These are phyloP conservation scores for Sphaerobolus stellatus DNA, from an alignment of 1,284 basidiomycete genomes.

Conservation along the genomic window DNA sequence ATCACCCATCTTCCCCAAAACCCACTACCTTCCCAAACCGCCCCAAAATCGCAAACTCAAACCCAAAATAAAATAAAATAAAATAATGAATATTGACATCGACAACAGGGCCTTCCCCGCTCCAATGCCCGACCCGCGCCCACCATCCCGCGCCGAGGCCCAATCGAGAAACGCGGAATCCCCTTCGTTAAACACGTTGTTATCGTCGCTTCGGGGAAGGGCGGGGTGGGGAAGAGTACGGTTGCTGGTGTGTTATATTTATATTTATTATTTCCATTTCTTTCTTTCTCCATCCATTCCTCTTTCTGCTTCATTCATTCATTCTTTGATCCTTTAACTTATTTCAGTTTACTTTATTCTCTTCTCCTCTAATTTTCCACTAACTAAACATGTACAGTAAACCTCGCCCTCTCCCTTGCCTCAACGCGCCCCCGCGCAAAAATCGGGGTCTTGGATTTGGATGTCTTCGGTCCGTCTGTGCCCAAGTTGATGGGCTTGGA, in stretches of 20 bases:
- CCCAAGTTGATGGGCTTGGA: conserved; percentile 94
- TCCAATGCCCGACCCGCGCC: background rate
- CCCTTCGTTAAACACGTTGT: conserved; percentile 73
- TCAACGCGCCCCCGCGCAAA: conserved; percentile 47
- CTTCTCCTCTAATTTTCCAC: too few relatives aligned
- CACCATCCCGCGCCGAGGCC: conserved; percentile 16
- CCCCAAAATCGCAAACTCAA: background rate
- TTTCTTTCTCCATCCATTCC: too few relatives aligned
- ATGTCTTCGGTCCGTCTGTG: conserved; percentile 95
- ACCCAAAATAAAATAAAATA: background rate
- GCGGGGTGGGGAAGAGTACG: conserved; percentile 96
- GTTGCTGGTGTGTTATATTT: conserved; percentile 65
- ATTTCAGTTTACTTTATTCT: too few relatives aligned
- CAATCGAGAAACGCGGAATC: conserved; percentile 50
- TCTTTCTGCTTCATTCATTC: too few relatives aligned
- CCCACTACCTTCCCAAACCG: too few relatives aligned
- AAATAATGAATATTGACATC: background rate
- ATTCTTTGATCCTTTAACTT: too few relatives aligned
- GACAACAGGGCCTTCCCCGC: conserved; percentile 8
- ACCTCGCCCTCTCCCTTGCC: conserved; percentile 78
- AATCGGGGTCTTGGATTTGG: conserved; percentile 90
- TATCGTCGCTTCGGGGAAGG: conserved; percentile 92
- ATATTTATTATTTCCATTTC: too few relatives aligned
- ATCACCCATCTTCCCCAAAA: too few relatives aligned
- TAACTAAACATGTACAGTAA: conserved; percentile 55